Percentiles rank a stretch among this genome's conserved stretches.
These are phyloP conservation scores for Flaveria trinervia DNA, from an alignment of 129 eudicot species.

Conservation along the genomic window DNA sequence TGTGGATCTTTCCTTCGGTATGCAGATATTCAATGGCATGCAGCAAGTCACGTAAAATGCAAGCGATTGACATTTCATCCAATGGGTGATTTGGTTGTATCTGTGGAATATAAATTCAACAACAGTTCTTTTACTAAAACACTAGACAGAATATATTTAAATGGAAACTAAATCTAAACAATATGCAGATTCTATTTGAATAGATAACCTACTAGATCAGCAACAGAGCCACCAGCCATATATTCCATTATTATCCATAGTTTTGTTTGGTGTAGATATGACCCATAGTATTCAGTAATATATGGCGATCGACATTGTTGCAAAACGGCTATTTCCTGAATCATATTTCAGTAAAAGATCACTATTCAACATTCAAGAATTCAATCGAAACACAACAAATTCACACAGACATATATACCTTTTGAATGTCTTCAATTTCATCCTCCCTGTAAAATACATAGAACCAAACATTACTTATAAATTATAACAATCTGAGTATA, in stretches of 20 bases:
- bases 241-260: conserved; percentile 98
- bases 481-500: not conserved
- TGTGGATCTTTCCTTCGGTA: conserved; percentile 92
- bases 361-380: conserved; percentile 9
- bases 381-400: not conserved
- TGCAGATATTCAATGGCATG: conserved; percentile 97
- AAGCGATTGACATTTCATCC: conserved; percentile 92
- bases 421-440: conserved; percentile 96
- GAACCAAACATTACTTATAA: conserved; percentile 13
- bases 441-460: conserved; percentile 73
- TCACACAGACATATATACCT: conserved; percentile 48
- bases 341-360: conserved; percentile 12
- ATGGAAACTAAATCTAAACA: not conserved
- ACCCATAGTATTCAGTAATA: conserved; percentile 95
- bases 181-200: not conserved
- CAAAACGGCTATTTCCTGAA: conserved; percentile 96
- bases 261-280: conserved; percentile 84
- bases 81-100: conserved; percentile 90
- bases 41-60: conserved; percentile 87
- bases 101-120: conserved; percentile 46
- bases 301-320: conserved; percentile 89
- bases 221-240: conserved; percentile 99
- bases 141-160: not conserved
- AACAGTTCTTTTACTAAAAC: not conserved
- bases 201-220: conserved; percentile 79